phyloP scores from a whole-genome alignment of 768 basidiomycete species.

The Boletellus emodensis region DNA sequence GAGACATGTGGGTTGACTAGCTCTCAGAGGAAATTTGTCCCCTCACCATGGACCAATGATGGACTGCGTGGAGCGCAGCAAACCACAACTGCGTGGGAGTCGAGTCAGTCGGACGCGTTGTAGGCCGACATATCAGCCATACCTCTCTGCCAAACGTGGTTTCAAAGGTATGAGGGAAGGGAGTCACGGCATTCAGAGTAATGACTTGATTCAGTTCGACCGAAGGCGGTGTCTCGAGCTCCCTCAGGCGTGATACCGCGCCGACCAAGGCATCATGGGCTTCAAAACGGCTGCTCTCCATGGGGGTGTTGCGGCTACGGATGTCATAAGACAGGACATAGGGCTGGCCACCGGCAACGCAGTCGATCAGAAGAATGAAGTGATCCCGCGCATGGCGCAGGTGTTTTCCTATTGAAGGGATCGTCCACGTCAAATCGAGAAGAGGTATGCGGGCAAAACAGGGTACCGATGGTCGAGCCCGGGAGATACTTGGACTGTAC shows the following conservation, averaged over 20 bases:
- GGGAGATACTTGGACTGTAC: slow-evolving; percentile 69
- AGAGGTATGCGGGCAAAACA: neutral
- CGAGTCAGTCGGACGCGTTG: slow-evolving; percentile 1
- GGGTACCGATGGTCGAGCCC: slow-evolving; percentile 81
- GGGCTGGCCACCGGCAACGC: slow-evolving; percentile 42
- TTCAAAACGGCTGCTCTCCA: slow-evolving; percentile 64
- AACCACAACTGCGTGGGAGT: slow-evolving; percentile 67
- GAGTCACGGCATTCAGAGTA: slow-evolving; percentile 77
- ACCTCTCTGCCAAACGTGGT: slow-evolving; percentile 86
- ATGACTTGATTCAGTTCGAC: slow-evolving; percentile 53
- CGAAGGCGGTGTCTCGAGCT: slow-evolving; percentile 39
- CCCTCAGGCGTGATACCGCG: slow-evolving; percentile 53
- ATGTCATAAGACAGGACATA: slow-evolving; percentile 71
- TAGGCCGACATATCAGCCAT: slow-evolving; percentile 5
- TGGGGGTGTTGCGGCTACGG: slow-evolving; percentile 73
- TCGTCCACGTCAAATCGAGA: neutral
- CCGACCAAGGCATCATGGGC: slow-evolving; percentile 56
- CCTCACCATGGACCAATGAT: slow-evolving; percentile 87
- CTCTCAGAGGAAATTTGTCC: neutral
- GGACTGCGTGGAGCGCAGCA: slow-evolving; percentile 78
- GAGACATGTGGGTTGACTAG: slow-evolving; percentile 1
- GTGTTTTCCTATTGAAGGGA: slow-evolving; percentile 64
- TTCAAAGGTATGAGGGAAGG: slow-evolving; percentile 67
- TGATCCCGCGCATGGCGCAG: slow-evolving; percentile 83
- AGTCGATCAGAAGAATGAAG: slow-evolving; percentile 63